Evolutionary conservation across 768 basidiomycete genomes (phyloP), one percentile per base, ranked within the genome.

Genomic region (Tremella fuciformis): DNA sequence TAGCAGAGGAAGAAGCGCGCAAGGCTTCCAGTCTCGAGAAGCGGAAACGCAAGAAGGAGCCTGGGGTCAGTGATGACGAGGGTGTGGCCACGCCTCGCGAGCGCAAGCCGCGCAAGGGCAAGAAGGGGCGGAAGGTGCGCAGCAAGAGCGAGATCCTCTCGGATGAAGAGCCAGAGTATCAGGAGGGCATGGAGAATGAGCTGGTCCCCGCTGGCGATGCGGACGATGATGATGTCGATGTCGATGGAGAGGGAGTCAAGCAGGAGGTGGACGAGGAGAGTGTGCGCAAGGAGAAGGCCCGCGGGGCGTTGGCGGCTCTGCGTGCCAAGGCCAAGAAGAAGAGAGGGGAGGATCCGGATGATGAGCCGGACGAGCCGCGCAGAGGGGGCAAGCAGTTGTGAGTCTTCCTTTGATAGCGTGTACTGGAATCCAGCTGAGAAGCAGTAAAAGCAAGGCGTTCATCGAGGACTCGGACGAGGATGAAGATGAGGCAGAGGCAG

Each of bases 361-460:
- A 38, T 42, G 55, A 53, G 16, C 60, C 16, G 26, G 19, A 39
- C 8, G 54, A 41, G 48, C 4, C 21, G 38, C 8, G 49, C 57
- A 50, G 42, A 52, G 48, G n/a, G 50, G 59, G 26, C 38, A 55
- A 59, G 51, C 51, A 54, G 15, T 53, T 54, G 58, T 16, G 64
- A 63, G 56, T 63, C 44, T 51, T 63, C 25, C 53, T n/a, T 49
- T 16, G 7, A 37, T 21, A 18, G 21, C 2, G 50, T 50, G 16
- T 8, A 3, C 19, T 46, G n/a, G 51, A 42, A 60, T 50, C 61
- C 8, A 38, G 26, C 46, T 39, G 51, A 22, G 3, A 34, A n/a
- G 18, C 61, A 92, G 91, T 72, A 93, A 92, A 81, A 91, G 88
- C 70, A 91, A 89, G 77, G 91, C 86, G 67, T 83, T 85, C 76